Conservation (phyloP, 495 filamentous ascomycete genomes). For the Opeltia flavorubescens region DNA sequence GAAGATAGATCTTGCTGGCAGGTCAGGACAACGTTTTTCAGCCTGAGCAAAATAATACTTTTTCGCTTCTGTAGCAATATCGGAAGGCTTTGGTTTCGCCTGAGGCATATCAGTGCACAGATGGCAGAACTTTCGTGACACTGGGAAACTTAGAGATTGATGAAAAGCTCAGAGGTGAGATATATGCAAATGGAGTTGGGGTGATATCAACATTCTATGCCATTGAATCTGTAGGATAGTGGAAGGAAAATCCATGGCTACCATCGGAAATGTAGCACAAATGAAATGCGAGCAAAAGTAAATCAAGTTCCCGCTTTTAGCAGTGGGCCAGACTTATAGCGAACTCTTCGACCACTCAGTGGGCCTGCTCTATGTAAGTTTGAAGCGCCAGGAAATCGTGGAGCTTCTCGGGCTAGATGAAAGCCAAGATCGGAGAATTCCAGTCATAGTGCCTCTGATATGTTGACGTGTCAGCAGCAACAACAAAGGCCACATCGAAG, state of each 20-base stretch:
- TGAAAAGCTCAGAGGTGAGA: neutral
- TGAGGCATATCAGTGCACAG: slow-evolving; percentile 35
- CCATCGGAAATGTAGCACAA: neutral
- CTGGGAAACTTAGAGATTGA: neutral
- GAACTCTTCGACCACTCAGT: neutral
- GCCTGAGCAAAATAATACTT: slow-evolving; percentile 46
- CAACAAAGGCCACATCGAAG: neutral
- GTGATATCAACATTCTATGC: neutral
- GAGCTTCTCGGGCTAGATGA: slow-evolving; percentile 1
- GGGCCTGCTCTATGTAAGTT: neutral
- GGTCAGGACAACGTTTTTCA: slow-evolving; percentile 32
- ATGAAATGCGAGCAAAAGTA: neutral
- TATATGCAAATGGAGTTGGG: neutral
- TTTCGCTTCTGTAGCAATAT: slow-evolving; percentile 57
- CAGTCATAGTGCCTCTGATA: neutral
- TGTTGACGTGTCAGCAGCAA: neutral
- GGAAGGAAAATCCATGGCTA: neutral
- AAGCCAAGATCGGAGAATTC: neutral
- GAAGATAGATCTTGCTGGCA: slow-evolving; percentile 32
- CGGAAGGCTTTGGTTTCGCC: slow-evolving; percentile 49
- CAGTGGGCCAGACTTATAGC: neutral
- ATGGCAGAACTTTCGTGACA: neutral
- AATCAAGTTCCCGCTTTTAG: neutral
- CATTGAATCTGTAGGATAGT: neutral
- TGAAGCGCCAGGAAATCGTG: neutral